Base-by-base conservation (phyloP, 306 rosid species). In the Malus asiatica region DNA sequence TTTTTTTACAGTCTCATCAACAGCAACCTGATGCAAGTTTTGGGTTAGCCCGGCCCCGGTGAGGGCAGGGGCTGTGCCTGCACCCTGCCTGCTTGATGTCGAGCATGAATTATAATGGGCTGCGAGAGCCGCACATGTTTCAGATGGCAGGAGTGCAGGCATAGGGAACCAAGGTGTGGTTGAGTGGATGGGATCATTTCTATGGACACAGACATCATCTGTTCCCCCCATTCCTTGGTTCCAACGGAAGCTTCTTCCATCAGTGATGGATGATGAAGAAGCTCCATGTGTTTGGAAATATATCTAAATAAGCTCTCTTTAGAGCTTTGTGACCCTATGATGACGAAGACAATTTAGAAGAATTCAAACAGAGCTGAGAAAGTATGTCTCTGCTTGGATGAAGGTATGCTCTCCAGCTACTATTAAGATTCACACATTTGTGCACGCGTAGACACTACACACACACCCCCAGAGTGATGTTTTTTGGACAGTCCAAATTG, bases 1-100 rank as follows among this genome's bases (percentile, higher is more conserved):
- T 48, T 18, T 48, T 79, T 71, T 33, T 83, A 71, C 88, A 94
- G 96, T 84, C 96, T 89, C 97, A 87, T 89, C 98, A 91, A 86
- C 96, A 86, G 80, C 95, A 88, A 63, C 90, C 97, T 71, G 98
- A 90, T 86, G 90, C 92, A 72, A 87, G 84, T 87, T 92, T 91
- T 91, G 98, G 97, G 84, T 87, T 92, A 87, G 98, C 98, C 90
- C 98, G 97, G 98, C 98, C 98, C 98, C 97, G 97, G 25, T 94
- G 87, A 94, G 97, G 98, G 98, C 97, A 42, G 83, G 93, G 97
- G 89, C 97, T 89, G 84, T 90, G 98, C 97, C 98, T 91, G 97
- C 93, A 84, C 86, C 85, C 88, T 74, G 81, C 88, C 91, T 87
- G 88, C 90, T 73, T 30, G 81, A 77, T 79, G 77, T 74, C n/a